Evolutionary conservation across 176 grass and related monocot species (phyloP), one percentile per base, ranked within the genome.

Genomic region (Rhipidocladum racemiflorum): DNA sequence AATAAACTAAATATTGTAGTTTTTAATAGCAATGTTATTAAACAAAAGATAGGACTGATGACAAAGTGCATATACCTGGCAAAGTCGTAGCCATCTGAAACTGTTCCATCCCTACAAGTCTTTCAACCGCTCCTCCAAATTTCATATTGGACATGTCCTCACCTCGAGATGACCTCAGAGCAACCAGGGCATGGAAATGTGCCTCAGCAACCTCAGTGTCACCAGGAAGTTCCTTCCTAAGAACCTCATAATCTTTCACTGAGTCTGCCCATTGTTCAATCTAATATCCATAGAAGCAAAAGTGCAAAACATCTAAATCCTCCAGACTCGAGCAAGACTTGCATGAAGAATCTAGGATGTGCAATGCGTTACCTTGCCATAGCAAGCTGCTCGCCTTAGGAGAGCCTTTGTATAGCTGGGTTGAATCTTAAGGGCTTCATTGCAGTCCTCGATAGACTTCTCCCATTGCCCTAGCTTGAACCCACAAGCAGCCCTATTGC

Each of bases 401-500:
- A 98, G 85, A 61, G 95, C 92, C 87, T 98, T 98, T 1, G 78
- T 88, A 83, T 98, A 98, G 59, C 93, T 95, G 44, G 92, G 84
- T 36, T 95, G 90, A 83, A 95, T 91, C 50, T 81, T 90, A 56
- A 98, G 88, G 79, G 95, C 95, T 91, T 98, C 85, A 84, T 91
- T 98, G 62, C 92, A 98, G 74, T 98, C 92, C 82, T 93, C 88
- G 73, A 95, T 77, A 55, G 90, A 89, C 64, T 93, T 94, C 14
- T 95, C 95, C 95, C 95, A 98, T 42, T 98, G 95, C 36, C 79
- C 81, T 49, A 98, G 85, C 71, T 98, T 98, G 45, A 88, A 98
- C 32, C 88, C 76, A 76, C 95, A 98, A 75, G 95, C 95, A 39
- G 95, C 95, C 84, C 95, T 92, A 42, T 98, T 98, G 72, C 95